A percentile compares a stretch with the other conserved stretches of the same genome.
Evolutionary conservation across 305 asterid genomes (phyloP).

Genomic region (Fraxinus xanthoxyloides): DNA sequence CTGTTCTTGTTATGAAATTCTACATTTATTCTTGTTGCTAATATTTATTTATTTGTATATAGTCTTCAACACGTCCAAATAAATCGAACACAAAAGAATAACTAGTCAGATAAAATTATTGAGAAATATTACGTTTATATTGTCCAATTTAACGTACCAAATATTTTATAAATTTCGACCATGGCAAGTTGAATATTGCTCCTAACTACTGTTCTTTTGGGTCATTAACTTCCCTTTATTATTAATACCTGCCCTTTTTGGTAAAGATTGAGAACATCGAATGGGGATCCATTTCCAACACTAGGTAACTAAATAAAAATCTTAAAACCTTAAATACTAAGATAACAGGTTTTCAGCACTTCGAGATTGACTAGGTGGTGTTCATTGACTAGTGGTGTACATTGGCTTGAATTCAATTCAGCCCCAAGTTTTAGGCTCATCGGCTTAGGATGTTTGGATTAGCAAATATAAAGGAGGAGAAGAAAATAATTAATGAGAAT

Average conservation of each 20-base stretch:
- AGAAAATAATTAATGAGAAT: background rate
- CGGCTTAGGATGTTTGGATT: background rate
- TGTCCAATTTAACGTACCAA: background rate
- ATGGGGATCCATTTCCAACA: background rate
- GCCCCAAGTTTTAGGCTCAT: background rate
- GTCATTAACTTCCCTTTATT: background rate
- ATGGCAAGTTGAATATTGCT: background rate
- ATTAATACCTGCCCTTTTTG: background rate
- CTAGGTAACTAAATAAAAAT: conserved; percentile 9
- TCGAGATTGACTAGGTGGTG: background rate
- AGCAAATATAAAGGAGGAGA: background rate
- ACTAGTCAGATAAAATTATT: background rate
- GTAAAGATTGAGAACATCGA: background rate
- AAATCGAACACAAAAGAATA: background rate
- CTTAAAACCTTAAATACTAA: conserved; percentile 18
- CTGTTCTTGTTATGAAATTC: conserved; percentile 31
- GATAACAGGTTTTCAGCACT: background rate
- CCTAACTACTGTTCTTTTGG: background rate
- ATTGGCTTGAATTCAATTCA: background rate
- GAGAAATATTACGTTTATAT: background rate
- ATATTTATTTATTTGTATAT: background rate
- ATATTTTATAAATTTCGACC: background rate
- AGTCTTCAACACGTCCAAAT: background rate
- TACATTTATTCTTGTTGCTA: conserved; percentile 8
- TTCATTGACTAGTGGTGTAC: background rate